Evolutionary conservation across 192 early-diverging fungal species (phyloP), one percentile per base, ranked within the genome.

Genomic region (Coemansia sp.): DNA sequence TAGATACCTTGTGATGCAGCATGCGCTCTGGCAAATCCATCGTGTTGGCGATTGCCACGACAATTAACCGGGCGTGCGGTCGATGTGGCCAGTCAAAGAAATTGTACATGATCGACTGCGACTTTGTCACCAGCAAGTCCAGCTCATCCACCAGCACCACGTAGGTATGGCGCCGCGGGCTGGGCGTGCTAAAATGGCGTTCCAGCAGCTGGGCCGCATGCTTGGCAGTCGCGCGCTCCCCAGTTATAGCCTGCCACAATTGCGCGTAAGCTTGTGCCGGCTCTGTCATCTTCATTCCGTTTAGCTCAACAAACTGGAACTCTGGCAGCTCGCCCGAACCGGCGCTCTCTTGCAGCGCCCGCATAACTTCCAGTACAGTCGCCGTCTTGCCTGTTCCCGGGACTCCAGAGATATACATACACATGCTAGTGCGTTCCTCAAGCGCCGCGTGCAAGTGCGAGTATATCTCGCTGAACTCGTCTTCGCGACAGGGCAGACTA

Each of bases 341-440:
- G 10, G 34, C 49, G 23, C 58, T 60, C 60, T 85, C 91, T 30
- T 85, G 78, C 34, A 97, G 65, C 28, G 79, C 70, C 27, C 88
- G 81, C 22, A 99, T 84, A 0, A 91, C 91, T 53, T 89, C 87
- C 22, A 83, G 76, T 0, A 97, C 90, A 0, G 96, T 97, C 0
- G 94, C 96, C 0, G 96, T 99, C 67, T 99, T 99, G 32, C 96
- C 96, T 2, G 93, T 96, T 5, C 96, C 96, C 2, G 96, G 94
- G 5, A 95, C 91, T 4, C 94, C 94, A 21, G 93, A 95, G 19
- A 99, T 90, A 63, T 94, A 98, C 26, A 97, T 82, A 58, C 94
- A 94, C 55, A 82, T 83, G 36, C 94, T 92, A 11, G 72, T 82
- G 34, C 87, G 67, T 54, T 94, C 87, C 53, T 90, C 81, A n/a